Base-by-base conservation (phyloP, 345 rosid genomes). In the Eucalyptus marginata region DNA sequence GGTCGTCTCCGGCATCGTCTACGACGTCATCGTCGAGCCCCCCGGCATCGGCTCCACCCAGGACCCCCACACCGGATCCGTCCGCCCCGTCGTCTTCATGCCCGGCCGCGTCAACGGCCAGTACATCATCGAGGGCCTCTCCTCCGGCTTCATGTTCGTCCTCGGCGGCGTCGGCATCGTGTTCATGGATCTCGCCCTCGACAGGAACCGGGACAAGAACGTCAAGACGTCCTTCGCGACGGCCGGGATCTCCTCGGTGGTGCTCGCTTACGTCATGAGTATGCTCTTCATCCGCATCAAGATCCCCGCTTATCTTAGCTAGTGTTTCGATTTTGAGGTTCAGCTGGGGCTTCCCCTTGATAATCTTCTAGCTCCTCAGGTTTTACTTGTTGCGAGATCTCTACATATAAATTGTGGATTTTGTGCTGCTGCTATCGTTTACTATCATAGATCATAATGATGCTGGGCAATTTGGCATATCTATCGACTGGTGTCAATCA, bases 221-320 rank as follows among this genome's bases (percentile, higher is more conserved):
- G 95, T 97, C 9, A 97, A 96, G 94, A 89, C 93, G 31, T 97
- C 99, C 6, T 96, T 95, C 62, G 98, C 99, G 25, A 83, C 97
- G 3, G 98, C 98, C 10, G 99, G 99, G 50, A 89, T 97, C 88
- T 90, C 96, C 0, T 97, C 98, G 13, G 80, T 97, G 44, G 93
- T 95, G 58, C 89, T 96, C 40, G 96, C 97, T 86, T 96, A 97
- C 93, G 94, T 96, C 20, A 97, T 96, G 99, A 95, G 95, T 91
- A 97, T 95, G 97, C 99, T 97, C 87, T 97, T 97, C 87, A 95
- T 98, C 90, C 99, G 99, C 76, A 98, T 97, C 89, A 98, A 98
- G 94, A 98, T 98, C 94, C 99, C 99, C 33, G 99, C 93, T 88
- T 98, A 98, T 92, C 97, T 98, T 88, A 89, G 94, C 86, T 95